Conservation (phyloP, 805 yeast species). For the Nakazawaea pomicola region DNA sequence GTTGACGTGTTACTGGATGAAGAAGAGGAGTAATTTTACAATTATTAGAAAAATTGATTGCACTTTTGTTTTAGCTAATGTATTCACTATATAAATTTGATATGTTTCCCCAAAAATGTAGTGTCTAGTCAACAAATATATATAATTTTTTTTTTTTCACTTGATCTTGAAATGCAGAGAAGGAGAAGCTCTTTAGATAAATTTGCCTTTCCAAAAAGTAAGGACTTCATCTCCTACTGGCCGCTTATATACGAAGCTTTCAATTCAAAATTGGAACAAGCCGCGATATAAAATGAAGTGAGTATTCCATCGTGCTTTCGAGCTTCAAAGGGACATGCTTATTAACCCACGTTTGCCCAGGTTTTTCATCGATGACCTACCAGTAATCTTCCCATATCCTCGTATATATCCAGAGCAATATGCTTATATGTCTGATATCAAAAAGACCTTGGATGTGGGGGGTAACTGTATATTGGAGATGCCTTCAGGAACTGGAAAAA, state of each 20-base stretch:
- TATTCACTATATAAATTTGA: too few relatives aligned
- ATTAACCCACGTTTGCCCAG: slow-evolving; percentile 28
- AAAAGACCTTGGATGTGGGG: slow-evolving; percentile 89
- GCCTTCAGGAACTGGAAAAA: slow-evolving; percentile 99
- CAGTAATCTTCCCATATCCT: slow-evolving; percentile 94
- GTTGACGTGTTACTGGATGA: slow-evolving; percentile 35
- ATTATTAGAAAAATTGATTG: too few relatives aligned
- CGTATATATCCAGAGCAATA: slow-evolving; percentile 97
- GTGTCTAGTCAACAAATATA: too few relatives aligned
- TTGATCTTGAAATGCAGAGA: neutral
- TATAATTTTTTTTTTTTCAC: neutral
- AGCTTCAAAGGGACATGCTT: slow-evolving; percentile 1
- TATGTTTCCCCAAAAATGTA: too few relatives aligned
- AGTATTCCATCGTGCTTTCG: neutral
- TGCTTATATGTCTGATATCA: slow-evolving; percentile 95
- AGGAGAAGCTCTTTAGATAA: too few relatives aligned
- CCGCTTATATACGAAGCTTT: too few relatives aligned
- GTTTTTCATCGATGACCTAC: slow-evolving; percentile 92
- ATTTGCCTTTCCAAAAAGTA: neutral
- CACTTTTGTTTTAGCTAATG: too few relatives aligned
- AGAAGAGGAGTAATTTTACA: slow-evolving; percentile 12
- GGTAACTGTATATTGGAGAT: slow-evolving; percentile 95
- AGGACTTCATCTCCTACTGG: neutral
- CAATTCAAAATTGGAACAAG: neutral
- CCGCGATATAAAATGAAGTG: slow-evolving; percentile 1